These are phyloP conservation scores for Triangularia verruculosa DNA, from an alignment of 2,329 filamentous ascomycete species.

Conservation along the genomic window DNA sequence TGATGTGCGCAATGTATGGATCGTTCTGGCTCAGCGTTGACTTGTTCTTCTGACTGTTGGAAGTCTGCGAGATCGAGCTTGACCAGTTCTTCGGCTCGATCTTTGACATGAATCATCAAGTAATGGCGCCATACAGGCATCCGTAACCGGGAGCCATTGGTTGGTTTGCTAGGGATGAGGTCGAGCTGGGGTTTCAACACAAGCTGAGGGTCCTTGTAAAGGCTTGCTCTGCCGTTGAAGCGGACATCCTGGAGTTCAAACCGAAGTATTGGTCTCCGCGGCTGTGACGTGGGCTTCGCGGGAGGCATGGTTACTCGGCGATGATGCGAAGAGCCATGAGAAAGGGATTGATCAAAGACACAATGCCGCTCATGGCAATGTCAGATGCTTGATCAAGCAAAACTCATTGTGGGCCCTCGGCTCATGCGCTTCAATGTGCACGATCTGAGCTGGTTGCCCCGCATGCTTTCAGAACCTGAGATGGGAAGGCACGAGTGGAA, in stretches of 20 bases:
- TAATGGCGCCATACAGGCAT: slow-evolving; percentile 20
- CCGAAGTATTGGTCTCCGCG: slow-evolving; percentile 18
- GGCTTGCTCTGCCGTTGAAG: slow-evolving; percentile 20
- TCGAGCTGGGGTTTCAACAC: slow-evolving; percentile 27
- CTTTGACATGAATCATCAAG: slow-evolving; percentile 28
- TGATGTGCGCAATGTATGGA: slow-evolving; percentile 12
- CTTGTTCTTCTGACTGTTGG: neutral
- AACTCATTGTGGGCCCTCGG: neutral
- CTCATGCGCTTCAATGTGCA: neutral
- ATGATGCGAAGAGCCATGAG: neutral
- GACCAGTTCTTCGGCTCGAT: slow-evolving; percentile 28
- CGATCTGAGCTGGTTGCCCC: neutral
- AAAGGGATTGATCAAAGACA: neutral
- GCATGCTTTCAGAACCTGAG: neutral
- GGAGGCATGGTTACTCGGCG: slow-evolving; percentile 13
- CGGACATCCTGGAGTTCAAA: slow-evolving; percentile 23
- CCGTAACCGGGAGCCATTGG: slow-evolving; percentile 17
- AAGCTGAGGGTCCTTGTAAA: slow-evolving; percentile 26
- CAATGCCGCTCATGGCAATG: neutral
- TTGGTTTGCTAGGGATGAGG: slow-evolving; percentile 18
- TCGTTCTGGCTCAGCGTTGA: neutral
- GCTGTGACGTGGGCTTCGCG: slow-evolving; percentile 1
- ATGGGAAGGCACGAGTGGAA: neutral
- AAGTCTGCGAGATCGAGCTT: slow-evolving; percentile 24
- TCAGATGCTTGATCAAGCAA: neutral